Evolutionary conservation across 2,329 filamentous ascomycete species (phyloP), one percentile per base, ranked within the genome.

Genomic region (Calonectria pauciramosa): DNA sequence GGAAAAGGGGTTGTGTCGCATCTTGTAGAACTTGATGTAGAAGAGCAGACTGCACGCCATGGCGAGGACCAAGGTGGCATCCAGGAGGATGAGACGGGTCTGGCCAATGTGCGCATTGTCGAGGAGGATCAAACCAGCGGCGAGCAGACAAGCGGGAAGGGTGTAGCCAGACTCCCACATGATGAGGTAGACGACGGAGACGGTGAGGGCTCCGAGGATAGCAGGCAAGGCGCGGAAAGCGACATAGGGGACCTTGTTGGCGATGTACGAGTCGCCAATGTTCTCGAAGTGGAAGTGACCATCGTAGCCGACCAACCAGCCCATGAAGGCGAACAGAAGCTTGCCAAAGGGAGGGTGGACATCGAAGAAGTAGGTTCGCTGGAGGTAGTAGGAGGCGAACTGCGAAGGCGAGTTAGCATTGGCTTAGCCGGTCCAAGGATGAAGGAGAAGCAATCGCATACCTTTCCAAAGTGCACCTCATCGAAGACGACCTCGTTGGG

Each of bases 91-190:
- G 83, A 99, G 88, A 38, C 97, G 93, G 30, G 97, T 98, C 89
- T 99, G 97, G 74, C 95, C 96, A 85, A 99, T 95, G 85, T 99
- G 97, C 72, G 96, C 97, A 82, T 99, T 99, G 88, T 99, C 97
- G 82, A 99, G 95, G 54, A 99, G 93, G 77, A 99, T 90, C 44
- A 99, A 89, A 34, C 94, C 93, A 49, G 97, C 92, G 9, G 97
- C 95, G 72, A 98, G 89, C 70, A 99, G 89, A 84, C 95, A 98
- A 72, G 97, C 97, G 14, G 97, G 97, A 52, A 99, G 89, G 78
- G 95, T 98, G 87, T 99, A 99, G 77, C 96, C 97, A 65, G 97
- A 99, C 87, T 99, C 97, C 97, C 97, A 99, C 97, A 99, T 99
- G 86, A 98, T 99, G 84, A 98, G 88, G 86, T 98, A 99, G 71